Evolutionary conservation across 768 basidiomycete species (phyloP).

Genomic region (Trichaptum fuscoviolaceum): DNA sequence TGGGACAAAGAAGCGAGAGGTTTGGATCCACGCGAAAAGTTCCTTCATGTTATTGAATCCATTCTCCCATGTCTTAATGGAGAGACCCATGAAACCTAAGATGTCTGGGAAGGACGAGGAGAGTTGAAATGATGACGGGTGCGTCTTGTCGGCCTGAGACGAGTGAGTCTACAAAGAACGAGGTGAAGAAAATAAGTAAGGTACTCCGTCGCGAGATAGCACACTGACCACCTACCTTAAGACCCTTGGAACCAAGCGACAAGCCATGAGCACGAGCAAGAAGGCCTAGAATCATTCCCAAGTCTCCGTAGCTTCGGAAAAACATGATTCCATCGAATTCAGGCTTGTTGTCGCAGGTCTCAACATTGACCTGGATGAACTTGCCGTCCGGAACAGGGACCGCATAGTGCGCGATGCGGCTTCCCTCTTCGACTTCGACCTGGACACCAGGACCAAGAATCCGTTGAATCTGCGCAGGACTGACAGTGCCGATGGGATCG

Average conservation of each 20-base stretch:
- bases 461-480: constrained; percentile 21
- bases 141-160: constrained; percentile 14
- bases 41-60: constrained; percentile 53
- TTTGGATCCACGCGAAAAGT: constrained; percentile 53
- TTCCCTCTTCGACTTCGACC: constrained; percentile 42
- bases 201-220: too few species aligned
- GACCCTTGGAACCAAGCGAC: constrained; percentile 44
- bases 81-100: constrained; percentile 51
- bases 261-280: constrained; percentile 49
- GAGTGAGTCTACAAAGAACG: background rate
- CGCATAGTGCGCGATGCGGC: constrained; percentile 61
- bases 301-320: constrained; percentile 63
- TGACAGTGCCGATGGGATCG: constrained; percentile 27
- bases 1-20: constrained; percentile 50
- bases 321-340: constrained; percentile 49
- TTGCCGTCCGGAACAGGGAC: constrained; percentile 33
- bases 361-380: constrained; percentile 59
- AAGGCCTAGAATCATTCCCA: constrained; percentile 64
- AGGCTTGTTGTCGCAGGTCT: constrained; percentile 45
- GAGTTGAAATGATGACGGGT: constrained; percentile 42
- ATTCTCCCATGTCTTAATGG: constrained; percentile 40
- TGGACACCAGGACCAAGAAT: constrained; percentile 46
- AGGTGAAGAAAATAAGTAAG: too few species aligned
- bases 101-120: constrained; percentile 45
- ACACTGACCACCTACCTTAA: constrained; percentile 52